phyloP scores from a whole-genome alignment of 257 asterid genomes.

The Ehretia macrophylla region DNA sequence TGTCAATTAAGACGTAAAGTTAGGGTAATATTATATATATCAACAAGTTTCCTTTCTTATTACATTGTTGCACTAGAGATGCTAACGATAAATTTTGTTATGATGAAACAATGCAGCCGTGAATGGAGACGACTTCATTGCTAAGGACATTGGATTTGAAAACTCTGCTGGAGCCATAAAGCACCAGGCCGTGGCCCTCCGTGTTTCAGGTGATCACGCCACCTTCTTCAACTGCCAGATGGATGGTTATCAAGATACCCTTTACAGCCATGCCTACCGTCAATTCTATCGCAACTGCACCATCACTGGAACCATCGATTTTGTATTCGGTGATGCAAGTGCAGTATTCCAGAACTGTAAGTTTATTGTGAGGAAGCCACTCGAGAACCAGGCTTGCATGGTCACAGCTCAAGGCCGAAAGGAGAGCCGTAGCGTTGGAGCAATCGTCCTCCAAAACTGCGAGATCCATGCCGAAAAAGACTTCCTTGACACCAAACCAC shows the following conservation, averaged over 20 bases:
- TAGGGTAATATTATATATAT: too few species aligned
- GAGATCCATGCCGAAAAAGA: constrained; percentile 43
- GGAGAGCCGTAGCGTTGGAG: constrained; percentile 45
- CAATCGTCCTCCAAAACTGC: constrained; percentile 46
- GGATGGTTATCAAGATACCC: constrained; percentile 73
- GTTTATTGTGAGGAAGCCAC: constrained; percentile 60
- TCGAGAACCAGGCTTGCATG: constrained; percentile 65
- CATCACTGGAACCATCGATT: constrained; percentile 76
- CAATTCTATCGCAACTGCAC: constrained; percentile 66
- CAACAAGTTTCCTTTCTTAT: too few species aligned
- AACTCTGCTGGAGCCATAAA: constrained; percentile 65
- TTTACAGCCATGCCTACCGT: constrained; percentile 65
- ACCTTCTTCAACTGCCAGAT: constrained; percentile 60
- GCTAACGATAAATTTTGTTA: neutral
- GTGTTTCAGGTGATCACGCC: constrained; percentile 61
- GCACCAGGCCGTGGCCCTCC: constrained; percentile 74
- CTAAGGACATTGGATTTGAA: constrained; percentile 68
- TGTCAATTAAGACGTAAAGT: too few species aligned
- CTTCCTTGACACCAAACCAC: constrained; percentile 19
- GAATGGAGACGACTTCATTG: constrained; percentile 55
- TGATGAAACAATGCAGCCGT: constrained; percentile 31
- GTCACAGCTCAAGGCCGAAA: constrained; percentile 88
- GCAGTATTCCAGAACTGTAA: constrained; percentile 62
- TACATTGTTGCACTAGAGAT: too few species aligned
- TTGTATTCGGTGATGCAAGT: constrained; percentile 68